Percentiles rank a stretch among this genome's conserved stretches.
phyloP scores from a whole-genome alignment of 352 stramenopile species.

The Phytopythium cucurbitacearum region DNA sequence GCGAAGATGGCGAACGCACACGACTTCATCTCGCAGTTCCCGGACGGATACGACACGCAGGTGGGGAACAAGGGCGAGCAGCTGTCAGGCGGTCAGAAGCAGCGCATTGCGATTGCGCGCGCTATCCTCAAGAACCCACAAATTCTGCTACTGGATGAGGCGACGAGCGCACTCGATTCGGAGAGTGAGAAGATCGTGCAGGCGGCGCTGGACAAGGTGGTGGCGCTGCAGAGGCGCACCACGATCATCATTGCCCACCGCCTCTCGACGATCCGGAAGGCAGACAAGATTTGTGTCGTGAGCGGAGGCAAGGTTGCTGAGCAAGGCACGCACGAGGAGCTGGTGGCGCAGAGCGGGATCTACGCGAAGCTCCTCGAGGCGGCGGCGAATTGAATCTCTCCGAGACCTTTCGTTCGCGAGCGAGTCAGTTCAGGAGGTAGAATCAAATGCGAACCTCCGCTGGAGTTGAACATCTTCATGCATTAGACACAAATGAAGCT shows the following conservation, averaged over 20 bases:
- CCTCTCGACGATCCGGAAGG: slow-evolving; percentile 46
- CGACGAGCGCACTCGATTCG: slow-evolving; percentile 83
- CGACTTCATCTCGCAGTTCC: slow-evolving; percentile 33
- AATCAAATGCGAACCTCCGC: no score
- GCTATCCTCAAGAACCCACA: slow-evolving; percentile 34
- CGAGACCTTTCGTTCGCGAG: not conserved
- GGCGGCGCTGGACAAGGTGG: slow-evolving; percentile 20
- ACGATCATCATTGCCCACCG: slow-evolving; percentile 87
- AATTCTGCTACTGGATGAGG: slow-evolving; percentile 56
- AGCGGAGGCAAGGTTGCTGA: slow-evolving; percentile 20
- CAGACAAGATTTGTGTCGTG: slow-evolving; percentile 27
- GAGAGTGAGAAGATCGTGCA: slow-evolving; percentile 71
- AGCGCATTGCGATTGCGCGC: slow-evolving; percentile 36
- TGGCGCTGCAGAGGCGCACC: slow-evolving; percentile 41
- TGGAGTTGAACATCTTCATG: no score
- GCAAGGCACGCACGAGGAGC: slow-evolving; percentile 21
- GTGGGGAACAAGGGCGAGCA: slow-evolving; percentile 26
- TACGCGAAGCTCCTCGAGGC: slow-evolving; percentile 15
- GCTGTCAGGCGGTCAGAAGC: slow-evolving; percentile 37
- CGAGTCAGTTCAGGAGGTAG: no score
- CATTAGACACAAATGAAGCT: no score
- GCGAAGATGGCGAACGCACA: slow-evolving; percentile 35
- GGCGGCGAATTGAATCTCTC: slow-evolving; percentile 4
- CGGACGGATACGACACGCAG: slow-evolving; percentile 31
- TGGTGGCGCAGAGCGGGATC: slow-evolving; percentile 13